Evolutionary conservation across 345 rosid species (phyloP).

Genomic region (Citropsis articulata): DNA sequence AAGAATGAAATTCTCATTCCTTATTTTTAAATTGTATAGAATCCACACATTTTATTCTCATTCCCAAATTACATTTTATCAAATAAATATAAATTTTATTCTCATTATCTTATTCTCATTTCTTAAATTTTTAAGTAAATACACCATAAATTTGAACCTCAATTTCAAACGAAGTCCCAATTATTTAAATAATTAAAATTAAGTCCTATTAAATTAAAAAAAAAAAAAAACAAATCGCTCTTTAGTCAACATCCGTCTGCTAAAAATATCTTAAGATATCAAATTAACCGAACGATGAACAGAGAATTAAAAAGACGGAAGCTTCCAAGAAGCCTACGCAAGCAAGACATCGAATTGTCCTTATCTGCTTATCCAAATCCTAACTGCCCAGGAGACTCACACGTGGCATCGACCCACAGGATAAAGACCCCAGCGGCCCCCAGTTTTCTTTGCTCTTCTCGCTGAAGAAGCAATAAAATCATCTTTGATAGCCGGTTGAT

Average conservation of each 20-base stretch:
- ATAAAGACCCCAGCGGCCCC: background rate
- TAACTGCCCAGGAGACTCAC: background rate
- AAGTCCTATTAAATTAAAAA: rapidly evolving
- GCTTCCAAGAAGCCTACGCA: background rate
- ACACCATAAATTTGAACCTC: too few relatives aligned
- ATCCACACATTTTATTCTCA: too few relatives aligned
- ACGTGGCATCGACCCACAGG: conserved; percentile 23
- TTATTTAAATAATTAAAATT: too few relatives aligned
- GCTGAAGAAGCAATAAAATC: background rate
- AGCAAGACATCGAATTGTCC: conserved; percentile 14
- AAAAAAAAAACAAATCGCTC: too few relatives aligned
- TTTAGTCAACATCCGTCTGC: background rate
- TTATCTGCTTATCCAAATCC: conserved; percentile 36
- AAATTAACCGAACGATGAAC: background rate
- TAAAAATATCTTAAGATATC: background rate
- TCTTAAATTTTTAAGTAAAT: too few relatives aligned
- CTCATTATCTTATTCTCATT: too few relatives aligned
- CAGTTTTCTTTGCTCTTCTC: background rate
- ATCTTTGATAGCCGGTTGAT: conserved; percentile 15
- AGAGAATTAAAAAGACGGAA: background rate
- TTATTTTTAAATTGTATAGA: too few relatives aligned
- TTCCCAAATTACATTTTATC: too few relatives aligned
- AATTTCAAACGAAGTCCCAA: too few relatives aligned
- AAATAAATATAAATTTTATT: too few relatives aligned
- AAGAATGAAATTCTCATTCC: too few relatives aligned